Evolutionary conservation across 805 yeast genomes (phyloP), one percentile per base, ranked within the genome.

Genomic region (Wickerhamomyces chaumierensis): DNA sequence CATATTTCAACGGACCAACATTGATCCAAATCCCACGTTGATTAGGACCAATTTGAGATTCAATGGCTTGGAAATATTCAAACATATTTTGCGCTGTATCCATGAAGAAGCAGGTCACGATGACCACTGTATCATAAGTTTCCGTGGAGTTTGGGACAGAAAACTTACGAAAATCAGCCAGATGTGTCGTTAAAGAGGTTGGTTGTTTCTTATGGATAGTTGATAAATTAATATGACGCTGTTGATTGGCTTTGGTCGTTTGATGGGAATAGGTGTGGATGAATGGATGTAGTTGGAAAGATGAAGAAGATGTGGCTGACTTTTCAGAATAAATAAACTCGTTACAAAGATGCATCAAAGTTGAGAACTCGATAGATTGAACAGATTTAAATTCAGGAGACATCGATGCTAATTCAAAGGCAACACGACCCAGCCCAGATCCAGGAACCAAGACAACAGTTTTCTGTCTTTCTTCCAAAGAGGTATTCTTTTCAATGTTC

Each of bases 81-180:
- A 90, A 65, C 36, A 85, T 54, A 51, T 88, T 84, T 49, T 85
- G 94, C 0, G 96, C 96, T 0, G 97, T 90, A 58, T 90, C 97
- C 20, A 90, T 66, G 60, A 90, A 88, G 53, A 81, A 90, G 4
- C 80, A 81, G 0, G 83, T 69, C 3, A 78, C 72, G 2, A 82
- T 64, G 5, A 80, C 69, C 17, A 81, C 60, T 40, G 68, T 68
- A 3, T 71, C 68, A 34, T 63, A 61, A 4, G 38, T 33, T 3
- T 49, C 41, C 1, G 51, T 48, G 9, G 43, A 39, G 4, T 57
- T 46, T 3, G 57, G 49, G 4, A 66, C 39, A 1, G 58, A 54
- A 48, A 81, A 76, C 36, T 65, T 62, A 34, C 75, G 64, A 52
- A 90, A 86, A 57, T 88, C 87, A 14, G 75, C 81, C 40, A 71